Evolutionary conservation across 768 basidiomycete genomes (phyloP).

Genomic region (Exidia glandulosa): DNA sequence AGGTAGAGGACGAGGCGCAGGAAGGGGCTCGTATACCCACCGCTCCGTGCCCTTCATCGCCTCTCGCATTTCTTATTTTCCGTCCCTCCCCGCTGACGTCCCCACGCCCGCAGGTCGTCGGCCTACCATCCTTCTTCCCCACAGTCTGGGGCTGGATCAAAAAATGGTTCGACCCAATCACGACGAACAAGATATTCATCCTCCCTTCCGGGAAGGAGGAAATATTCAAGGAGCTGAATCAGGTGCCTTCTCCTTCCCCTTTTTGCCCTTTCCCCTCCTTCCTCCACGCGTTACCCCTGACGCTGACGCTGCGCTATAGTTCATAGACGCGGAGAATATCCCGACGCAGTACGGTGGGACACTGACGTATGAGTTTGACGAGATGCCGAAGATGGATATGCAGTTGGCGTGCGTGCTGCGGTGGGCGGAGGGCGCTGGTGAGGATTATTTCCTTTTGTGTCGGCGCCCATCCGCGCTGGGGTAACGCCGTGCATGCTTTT

Average conservation of each 20-base stretch:
- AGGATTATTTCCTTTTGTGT: no score
- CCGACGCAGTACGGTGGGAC: slow-evolving; percentile 67
- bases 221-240: neutral
- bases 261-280: no score
- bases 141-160: slow-evolving; percentile 81
- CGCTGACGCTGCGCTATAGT: no score
- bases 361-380: slow-evolving; percentile 58
- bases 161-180: slow-evolving; percentile 76
- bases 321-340: slow-evolving; percentile 39
- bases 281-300: no score
- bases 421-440: neutral
- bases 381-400: slow-evolving; percentile 55
- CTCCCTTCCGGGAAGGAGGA: slow-evolving; percentile 17
- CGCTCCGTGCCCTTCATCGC: no score
- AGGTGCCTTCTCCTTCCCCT: no score
- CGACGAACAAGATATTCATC: slow-evolving; percentile 66
- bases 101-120: slow-evolving; percentile 35
- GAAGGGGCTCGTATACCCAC: no score
- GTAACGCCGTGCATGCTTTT: no score
- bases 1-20: no score
- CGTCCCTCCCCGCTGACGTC: no score
- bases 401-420: slow-evolving; percentile 9
- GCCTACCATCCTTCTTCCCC: slow-evolving; percentile 73
- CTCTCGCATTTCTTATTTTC: no score
- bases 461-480: no score